Base-by-base conservation (phyloP, 2,329 filamentous ascomycete species). In the Ascochyta clinopodiicola region DNA sequence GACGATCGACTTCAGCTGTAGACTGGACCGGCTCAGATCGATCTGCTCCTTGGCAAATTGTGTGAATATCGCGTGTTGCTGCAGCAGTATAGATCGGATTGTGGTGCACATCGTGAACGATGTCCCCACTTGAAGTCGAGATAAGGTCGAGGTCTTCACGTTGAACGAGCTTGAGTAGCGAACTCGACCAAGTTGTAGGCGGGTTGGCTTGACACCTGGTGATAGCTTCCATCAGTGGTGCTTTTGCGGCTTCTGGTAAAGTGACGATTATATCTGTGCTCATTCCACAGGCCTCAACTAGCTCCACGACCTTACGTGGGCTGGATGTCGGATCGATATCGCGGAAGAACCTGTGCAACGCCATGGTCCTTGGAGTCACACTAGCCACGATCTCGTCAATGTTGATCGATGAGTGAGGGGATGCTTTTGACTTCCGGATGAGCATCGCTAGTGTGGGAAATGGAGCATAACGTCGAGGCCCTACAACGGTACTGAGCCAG, bases 131-230 rank as follows among this genome's bases (percentile, higher is more conserved):
- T 7, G 64, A 58, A 10, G 52, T 56, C 27, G 67, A 55, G 36
- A 57, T 62, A 6, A 75, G 49, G 52, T 86, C 88, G 37, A 97
- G 84, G 70, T 98, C 95, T 57, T 91, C 88, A 56, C 95, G 86
- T 47, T 91, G 89, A 12, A 97, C 86, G 5, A 97, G 79, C 49
- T 87, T 82, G 13, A 97, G 82, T 6, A 96, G 79, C 1, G 86
- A 82, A 37, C 82, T 82, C 13, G 85, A 82, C 92, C 94, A 98
- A 1, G 83, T 85, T 0, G 87, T 84, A 9, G 92, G 91, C 17
- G 94, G 94, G 56, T 86, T 85, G n/a, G 87, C 84, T 72, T 96
- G 93, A 62, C 91, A 96, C 60, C 86, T 83, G n/a, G 88, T 85
- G 36, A 98, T 92, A 5, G 89, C 87, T 76, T 98, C 93, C 70